These are phyloP conservation scores for Chrysosporium keratinophilum DNA, from an alignment of 2,329 filamentous ascomycete species.

Conservation along the genomic window DNA sequence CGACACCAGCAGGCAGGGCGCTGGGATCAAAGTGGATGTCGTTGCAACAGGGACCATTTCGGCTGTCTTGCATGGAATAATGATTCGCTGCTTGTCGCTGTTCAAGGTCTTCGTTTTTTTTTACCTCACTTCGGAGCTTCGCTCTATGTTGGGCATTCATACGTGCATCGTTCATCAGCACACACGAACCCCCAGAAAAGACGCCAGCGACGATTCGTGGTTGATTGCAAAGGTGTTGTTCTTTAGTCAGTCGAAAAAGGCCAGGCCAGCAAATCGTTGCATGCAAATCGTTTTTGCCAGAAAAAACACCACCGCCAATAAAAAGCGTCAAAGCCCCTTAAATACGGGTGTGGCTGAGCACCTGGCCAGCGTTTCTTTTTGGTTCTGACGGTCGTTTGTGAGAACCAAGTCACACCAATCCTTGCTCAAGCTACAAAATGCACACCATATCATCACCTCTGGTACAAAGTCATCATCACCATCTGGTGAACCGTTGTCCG, in stretches of 20 bases:
- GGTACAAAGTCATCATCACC: neutral
- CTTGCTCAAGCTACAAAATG: neutral
- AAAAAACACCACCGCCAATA: neutral
- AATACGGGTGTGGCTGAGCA: neutral
- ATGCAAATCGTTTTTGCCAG: neutral
- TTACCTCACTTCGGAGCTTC: neutral
- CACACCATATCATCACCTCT: neutral
- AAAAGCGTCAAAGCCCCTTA: neutral
- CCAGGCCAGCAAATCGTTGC: neutral
- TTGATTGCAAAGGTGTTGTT: neutral
- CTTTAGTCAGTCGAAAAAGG: neutral
- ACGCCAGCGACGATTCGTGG: neutral
- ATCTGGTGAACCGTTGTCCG: neutral
- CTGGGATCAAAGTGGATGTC: constrained; percentile 7
- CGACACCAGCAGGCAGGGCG: constrained; percentile 23
- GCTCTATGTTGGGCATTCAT: constrained; percentile 35
- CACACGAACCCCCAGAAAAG: constrained; percentile 13
- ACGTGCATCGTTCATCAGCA: constrained; percentile 24
- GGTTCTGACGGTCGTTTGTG: neutral
- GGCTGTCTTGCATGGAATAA: constrained; percentile 15
- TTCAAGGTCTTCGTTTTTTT: neutral
- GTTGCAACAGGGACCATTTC: constrained; percentile 8
- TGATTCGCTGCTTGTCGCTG: constrained; percentile 30
- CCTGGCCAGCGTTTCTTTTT: neutral
- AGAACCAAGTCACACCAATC: too few species aligned